phyloP scores from a whole-genome alignment of 2,329 filamentous ascomycete genomes.

The Botryosphaeria agaves region DNA sequence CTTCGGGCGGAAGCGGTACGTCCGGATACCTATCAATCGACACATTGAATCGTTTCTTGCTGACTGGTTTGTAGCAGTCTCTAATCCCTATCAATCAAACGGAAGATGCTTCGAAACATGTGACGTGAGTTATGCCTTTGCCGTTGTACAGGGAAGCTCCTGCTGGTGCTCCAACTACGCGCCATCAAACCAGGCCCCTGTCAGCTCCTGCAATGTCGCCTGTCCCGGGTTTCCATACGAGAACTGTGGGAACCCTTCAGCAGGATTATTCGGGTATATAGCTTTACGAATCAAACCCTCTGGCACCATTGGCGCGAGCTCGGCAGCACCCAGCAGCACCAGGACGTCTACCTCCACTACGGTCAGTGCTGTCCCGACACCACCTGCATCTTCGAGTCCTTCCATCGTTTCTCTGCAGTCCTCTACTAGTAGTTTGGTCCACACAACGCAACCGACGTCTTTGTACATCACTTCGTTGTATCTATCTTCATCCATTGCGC shows the following conservation, averaged over 20 bases:
- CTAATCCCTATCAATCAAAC: conserved; percentile 40
- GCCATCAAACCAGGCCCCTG: conserved; percentile 27
- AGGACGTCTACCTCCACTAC: neutral
- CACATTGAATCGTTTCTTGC: too few relatives aligned
- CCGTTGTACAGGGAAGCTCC: conserved; percentile 43
- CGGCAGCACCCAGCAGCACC: conserved; percentile 9
- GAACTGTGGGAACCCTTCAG: conserved; percentile 40
- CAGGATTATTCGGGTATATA: conserved; percentile 49
- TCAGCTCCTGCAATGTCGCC: conserved; percentile 32
- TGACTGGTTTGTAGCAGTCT: conserved; percentile 9
- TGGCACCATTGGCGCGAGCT: conserved; percentile 33
- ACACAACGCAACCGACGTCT: neutral
- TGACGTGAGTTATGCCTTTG: conserved; percentile 41
- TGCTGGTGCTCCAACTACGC: conserved; percentile 65
- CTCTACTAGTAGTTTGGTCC: too few relatives aligned
- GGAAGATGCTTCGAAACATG: conserved; percentile 50
- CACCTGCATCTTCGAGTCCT: conserved; percentile 1
- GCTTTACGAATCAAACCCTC: conserved; percentile 33
- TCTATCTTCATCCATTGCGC: neutral
- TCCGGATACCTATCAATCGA: neutral
- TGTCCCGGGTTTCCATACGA: conserved; percentile 57
- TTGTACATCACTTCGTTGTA: neutral
- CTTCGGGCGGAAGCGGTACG: conserved; percentile 10
- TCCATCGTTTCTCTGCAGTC: conserved; percentile 4
- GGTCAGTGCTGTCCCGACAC: neutral